These are phyloP conservation scores for Ascochyta rabiei DNA, from an alignment of 2,329 filamentous ascomycete species.

Conservation along the genomic window DNA sequence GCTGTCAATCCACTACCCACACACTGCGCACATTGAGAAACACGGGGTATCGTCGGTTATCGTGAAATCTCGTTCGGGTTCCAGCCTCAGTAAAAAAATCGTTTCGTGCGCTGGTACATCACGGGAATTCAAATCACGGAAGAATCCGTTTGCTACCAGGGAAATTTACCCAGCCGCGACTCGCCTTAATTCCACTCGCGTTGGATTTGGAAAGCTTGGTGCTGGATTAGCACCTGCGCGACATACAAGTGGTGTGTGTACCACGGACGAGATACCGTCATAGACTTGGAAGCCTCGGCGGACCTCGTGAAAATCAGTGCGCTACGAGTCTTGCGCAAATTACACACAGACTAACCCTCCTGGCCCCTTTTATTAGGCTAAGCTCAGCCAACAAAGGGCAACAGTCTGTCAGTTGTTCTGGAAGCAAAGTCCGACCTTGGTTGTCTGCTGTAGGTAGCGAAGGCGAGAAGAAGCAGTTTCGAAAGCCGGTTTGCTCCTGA, in stretches of 20 bases:
- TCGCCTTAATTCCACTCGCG: not conserved
- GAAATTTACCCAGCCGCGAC: not conserved
- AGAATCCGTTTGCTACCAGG: not conserved
- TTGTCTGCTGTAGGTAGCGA: conserved; percentile 1
- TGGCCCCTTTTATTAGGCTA: not conserved
- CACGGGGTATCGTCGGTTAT: not conserved
- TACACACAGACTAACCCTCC: conserved; percentile 2
- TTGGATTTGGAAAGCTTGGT: not conserved
- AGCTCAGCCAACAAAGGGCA: not conserved
- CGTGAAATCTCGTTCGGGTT: not conserved
- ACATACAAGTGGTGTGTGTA: not conserved
- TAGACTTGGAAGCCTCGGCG: conserved; percentile 6
- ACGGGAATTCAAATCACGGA: not conserved
- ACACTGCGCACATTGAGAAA: not conserved
- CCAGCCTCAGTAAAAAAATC: not conserved
- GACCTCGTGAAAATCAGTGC: not conserved
- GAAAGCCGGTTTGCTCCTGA: not conserved
- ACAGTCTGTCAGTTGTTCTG: not conserved
- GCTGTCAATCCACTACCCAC: not conserved
- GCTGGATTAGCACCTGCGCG: conserved; percentile 2
- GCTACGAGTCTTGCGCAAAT: conserved; percentile 3
- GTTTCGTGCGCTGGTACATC: not conserved
- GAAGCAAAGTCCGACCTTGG: not conserved
- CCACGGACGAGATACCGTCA: conserved; percentile 4
- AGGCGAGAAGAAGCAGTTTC: conserved; percentile 6